Evolutionary conservation across 768 basidiomycete species (phyloP).

Genomic region (Auricularia heimuer): DNA sequence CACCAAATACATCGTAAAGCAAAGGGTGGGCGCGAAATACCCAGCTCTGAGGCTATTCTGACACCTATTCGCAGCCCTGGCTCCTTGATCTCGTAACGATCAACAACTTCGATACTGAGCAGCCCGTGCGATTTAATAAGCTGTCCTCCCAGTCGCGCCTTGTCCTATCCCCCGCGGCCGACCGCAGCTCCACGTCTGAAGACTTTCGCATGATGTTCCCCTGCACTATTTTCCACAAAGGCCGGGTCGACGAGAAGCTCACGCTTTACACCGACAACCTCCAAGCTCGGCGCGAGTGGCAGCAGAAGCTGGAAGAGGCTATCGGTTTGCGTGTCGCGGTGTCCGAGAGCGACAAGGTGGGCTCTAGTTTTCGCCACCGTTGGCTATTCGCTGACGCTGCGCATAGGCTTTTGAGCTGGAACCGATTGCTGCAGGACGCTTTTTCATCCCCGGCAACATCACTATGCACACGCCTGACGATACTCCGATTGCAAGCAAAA

Average conservation of each 20-base stretch:
- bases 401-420: constrained; percentile 24
- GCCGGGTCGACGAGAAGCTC: constrained; percentile 27
- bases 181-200: background rate
- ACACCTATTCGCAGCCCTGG: constrained; percentile 21
- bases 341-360: constrained; percentile 23
- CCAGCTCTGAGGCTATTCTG: background rate
- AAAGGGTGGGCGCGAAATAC: background rate
- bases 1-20: constrained; percentile 44
- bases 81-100: constrained; percentile 30
- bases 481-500: constrained; percentile 52
- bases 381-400: too few species aligned
- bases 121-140: constrained; percentile 4
- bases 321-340: constrained; percentile 24
- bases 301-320: constrained; percentile 27
- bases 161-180: background rate
- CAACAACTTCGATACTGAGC: constrained; percentile 18
- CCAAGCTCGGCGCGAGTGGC: constrained; percentile 25
- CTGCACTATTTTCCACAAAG: constrained; percentile 28
- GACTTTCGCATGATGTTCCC: constrained; percentile 26
- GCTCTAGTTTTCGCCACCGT: too few species aligned
- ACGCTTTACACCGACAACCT: constrained; percentile 29
- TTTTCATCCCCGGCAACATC: constrained; percentile 16
- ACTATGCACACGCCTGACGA: background rate
- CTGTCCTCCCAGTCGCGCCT: background rate
- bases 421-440: constrained; percentile 21